Evolutionary conservation across 2,329 filamentous ascomycete genomes (phyloP).

Genomic region (Xylariaceae sp.): DNA sequence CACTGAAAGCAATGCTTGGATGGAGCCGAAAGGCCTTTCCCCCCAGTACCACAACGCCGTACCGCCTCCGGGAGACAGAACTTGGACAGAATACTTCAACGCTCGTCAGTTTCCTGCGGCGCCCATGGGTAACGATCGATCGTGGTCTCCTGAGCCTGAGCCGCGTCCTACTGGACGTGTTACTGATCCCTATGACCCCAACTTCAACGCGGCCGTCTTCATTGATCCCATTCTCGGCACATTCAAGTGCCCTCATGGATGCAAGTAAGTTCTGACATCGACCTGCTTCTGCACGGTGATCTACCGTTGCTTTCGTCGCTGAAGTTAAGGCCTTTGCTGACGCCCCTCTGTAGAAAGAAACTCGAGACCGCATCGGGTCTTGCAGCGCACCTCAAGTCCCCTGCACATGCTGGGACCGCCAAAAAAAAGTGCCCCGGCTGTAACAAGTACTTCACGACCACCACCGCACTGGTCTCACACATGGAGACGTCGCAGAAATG

Average conservation of each 20-base stretch:
- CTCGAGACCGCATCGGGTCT: slow-evolving; percentile 25
- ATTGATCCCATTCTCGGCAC: slow-evolving; percentile 31
- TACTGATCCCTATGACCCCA: slow-evolving; percentile 37
- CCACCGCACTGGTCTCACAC: slow-evolving; percentile 39
- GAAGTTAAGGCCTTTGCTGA: slow-evolving; percentile 6
- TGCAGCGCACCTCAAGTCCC: slow-evolving; percentile 35
- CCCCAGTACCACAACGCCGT: slow-evolving; percentile 7
- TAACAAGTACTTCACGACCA: slow-evolving; percentile 30
- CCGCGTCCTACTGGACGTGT: slow-evolving; percentile 9
- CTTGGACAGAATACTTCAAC: too few species aligned
- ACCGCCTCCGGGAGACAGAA: slow-evolving; percentile 5
- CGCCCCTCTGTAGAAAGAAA: slow-evolving; percentile 31
- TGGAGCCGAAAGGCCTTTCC: slow-evolving; percentile 19
- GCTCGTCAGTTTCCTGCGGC: too few species aligned
- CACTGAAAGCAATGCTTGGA: slow-evolving; percentile 20
- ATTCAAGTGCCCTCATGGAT: slow-evolving; percentile 49
- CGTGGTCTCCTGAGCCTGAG: too few species aligned
- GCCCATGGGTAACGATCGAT: too few species aligned
- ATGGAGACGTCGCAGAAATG: slow-evolving; percentile 37
- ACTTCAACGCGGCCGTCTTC: slow-evolving; percentile 43
- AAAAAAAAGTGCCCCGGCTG: slow-evolving; percentile 37
- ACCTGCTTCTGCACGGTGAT: background rate
- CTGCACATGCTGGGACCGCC: slow-evolving; percentile 27
- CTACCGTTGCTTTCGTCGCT: background rate
- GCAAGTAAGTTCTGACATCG: slow-evolving; percentile 34